These are phyloP conservation scores for Globisporangium parvum DNA, from an alignment of 352 stramenopile genomes.

Conservation along the genomic window DNA sequence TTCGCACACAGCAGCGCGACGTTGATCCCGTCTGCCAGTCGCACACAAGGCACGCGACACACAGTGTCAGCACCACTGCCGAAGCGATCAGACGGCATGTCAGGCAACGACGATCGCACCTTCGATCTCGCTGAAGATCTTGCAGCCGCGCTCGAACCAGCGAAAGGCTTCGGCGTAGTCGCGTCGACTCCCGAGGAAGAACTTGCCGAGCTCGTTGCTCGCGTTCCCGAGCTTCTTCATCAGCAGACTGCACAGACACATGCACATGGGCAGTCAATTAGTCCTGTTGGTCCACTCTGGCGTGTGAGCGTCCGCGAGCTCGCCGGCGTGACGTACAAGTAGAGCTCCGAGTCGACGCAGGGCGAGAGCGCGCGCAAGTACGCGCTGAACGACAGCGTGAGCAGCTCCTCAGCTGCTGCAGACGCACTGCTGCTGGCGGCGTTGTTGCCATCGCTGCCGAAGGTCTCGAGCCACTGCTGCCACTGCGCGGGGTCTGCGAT, in stretches of 20 bases:
- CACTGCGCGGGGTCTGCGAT: constrained; percentile 1
- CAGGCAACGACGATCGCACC: constrained; percentile 18
- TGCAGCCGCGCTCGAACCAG: constrained; percentile 78
- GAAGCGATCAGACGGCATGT: too few relatives aligned
- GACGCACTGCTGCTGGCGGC: too few relatives aligned
- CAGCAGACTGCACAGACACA: constrained; percentile 36
- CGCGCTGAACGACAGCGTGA: constrained; percentile 52
- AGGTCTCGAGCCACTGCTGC: constrained; percentile 1
- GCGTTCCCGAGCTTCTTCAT: constrained; percentile 88
- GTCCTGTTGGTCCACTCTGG: too few relatives aligned
- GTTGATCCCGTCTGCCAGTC: constrained; percentile 58
- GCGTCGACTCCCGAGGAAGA: constrained; percentile 36
- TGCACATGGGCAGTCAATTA: background rate
- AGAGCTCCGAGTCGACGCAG: constrained; percentile 64
- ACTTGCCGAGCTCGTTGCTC: constrained; percentile 80
- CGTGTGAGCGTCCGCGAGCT: background rate
- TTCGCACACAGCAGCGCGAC: constrained; percentile 77
- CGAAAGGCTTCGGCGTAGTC: constrained; percentile 51
- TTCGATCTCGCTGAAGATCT: constrained; percentile 81
- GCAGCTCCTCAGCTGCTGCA: constrained; percentile 14
- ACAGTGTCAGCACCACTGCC: background rate
- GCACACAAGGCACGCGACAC: background rate
- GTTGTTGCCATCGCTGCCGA: background rate
- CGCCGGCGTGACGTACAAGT: constrained; percentile 65
- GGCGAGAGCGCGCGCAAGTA: constrained; percentile 64